Percentiles rank a stretch among this genome's conserved stretches.
Conservation (phyloP, 2,329 filamentous ascomycete species). For the Tolypocladium guangdongense region DNA sequence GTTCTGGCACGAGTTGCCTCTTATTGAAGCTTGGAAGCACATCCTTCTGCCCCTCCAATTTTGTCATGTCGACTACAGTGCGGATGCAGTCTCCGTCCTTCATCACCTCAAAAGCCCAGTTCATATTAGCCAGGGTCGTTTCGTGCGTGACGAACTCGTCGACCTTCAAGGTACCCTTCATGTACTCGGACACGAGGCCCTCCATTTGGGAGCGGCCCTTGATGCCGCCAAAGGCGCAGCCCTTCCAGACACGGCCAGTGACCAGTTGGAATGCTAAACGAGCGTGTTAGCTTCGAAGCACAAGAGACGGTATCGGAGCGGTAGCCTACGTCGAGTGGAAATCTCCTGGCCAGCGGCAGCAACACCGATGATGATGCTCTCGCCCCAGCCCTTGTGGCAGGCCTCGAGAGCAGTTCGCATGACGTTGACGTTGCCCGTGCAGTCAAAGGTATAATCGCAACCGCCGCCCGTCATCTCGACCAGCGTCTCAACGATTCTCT, state of each 20-base stretch:
- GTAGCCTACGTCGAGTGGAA: conserved; percentile 70
- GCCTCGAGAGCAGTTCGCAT: conserved; percentile 95
- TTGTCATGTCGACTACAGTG: conserved; percentile 66
- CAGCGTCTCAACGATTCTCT: conserved; percentile 83
- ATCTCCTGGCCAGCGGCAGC: conserved; percentile 96
- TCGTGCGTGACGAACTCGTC: conserved; percentile 99
- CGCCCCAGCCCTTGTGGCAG: conserved; percentile 98
- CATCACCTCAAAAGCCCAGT: conserved; percentile 86
- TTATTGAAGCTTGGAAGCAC: background rate
- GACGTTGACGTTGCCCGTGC: conserved; percentile 91
- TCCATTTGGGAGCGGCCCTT: conserved; percentile 92
- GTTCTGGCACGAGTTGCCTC: background rate
- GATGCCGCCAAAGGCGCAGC: conserved; percentile 95
- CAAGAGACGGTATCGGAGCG: background rate
- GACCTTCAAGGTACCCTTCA: conserved; percentile 84
- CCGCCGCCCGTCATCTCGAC: conserved; percentile 97
- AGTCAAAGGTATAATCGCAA: conserved; percentile 98
- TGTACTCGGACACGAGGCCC: conserved; percentile 79
- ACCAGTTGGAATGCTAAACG: conserved; percentile 87
- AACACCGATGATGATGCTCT: conserved; percentile 96
- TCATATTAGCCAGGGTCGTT: conserved; percentile 72
- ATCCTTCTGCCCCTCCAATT: conserved; percentile 12
- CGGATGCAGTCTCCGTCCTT: conserved; percentile 95
- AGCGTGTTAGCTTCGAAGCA: conserved; percentile 13
- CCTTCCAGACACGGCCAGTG: conserved; percentile 94